A percentile compares a stretch with the other conserved stretches of the same genome.
These are phyloP conservation scores for Candida germanica DNA, from an alignment of 805 yeast species.

Conservation along the genomic window DNA sequence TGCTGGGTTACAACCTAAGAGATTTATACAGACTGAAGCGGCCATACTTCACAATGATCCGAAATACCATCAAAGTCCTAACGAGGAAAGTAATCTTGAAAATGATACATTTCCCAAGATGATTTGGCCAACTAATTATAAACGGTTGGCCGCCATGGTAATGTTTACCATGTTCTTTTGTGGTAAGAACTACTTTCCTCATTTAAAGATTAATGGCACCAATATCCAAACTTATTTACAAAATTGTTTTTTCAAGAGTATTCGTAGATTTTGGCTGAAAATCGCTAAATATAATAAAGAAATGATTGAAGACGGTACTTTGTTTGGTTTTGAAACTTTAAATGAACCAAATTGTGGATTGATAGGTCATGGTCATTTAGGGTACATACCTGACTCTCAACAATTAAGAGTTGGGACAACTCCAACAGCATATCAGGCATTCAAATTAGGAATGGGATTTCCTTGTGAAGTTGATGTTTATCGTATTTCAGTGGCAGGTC, in stretches of 20 bases:
- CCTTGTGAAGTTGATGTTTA: constrained; percentile 66
- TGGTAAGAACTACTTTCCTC: constrained; percentile 75
- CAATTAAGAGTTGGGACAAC: constrained; percentile 74
- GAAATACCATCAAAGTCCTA: constrained; percentile 21
- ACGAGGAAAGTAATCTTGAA: constrained; percentile 16
- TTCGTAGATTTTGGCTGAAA: constrained; percentile 35
- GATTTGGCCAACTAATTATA: constrained; percentile 92
- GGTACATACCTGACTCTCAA: constrained; percentile 53
- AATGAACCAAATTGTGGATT: constrained; percentile 85
- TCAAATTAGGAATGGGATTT: constrained; percentile 77
- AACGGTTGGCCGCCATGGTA: constrained; percentile 66
- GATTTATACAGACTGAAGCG: constrained; percentile 72
- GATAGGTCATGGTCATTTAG: constrained; percentile 59
- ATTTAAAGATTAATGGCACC: constrained; percentile 62
- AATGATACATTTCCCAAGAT: constrained; percentile 64
- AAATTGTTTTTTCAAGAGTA: constrained; percentile 53
- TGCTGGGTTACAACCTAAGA: constrained; percentile 78
- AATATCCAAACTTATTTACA: constrained; percentile 82
- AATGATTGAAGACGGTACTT: constrained; percentile 41
- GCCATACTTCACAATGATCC: constrained; percentile 68
- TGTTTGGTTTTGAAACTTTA: constrained; percentile 78
- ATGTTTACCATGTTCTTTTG: constrained; percentile 87
- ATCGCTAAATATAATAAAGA: constrained; percentile 25
- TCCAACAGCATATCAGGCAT: constrained; percentile 75
- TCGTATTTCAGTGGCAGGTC: constrained; percentile 72